A percentile compares a stretch with the other conserved stretches of the same genome.
phyloP scores from a whole-genome alignment of 129 eudicot genomes.

The Centrapalus pauciflorus region DNA sequence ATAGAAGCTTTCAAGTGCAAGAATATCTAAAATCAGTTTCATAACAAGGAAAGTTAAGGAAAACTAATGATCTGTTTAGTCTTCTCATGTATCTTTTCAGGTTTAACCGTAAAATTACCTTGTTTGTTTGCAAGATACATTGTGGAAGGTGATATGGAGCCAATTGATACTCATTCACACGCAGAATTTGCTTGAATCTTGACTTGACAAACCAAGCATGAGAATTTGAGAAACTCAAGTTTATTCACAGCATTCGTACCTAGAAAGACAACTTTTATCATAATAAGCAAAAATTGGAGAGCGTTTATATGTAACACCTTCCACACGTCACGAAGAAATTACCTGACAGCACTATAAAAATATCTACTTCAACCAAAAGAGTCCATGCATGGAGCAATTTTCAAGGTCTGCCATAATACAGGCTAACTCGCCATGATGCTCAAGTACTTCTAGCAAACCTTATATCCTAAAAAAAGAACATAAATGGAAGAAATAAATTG shows the following conservation, averaged over 20 bases:
- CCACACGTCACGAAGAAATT: no score
- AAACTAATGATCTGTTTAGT: not conserved
- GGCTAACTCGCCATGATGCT: no score
- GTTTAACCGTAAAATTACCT: not conserved
- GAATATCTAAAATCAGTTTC: not conserved
- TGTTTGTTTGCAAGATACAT: constrained; percentile 4
- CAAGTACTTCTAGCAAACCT: no score
- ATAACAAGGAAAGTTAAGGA: not conserved
- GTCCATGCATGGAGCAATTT: no score
- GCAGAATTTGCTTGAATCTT: constrained; percentile 9
- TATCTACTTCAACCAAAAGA: no score
- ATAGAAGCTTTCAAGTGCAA: not conserved
- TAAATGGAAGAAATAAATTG: no score
- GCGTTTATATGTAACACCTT: no score
- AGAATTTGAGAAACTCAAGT: not conserved
- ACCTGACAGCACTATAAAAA: no score
- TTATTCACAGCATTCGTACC: not conserved
- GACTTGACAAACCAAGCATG: not conserved
- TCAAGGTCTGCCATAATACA: no score
- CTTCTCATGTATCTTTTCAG: not conserved
- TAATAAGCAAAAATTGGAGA: not conserved
- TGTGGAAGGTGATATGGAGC: not conserved
- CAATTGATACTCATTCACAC: not conserved
- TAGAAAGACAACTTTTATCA: not conserved
- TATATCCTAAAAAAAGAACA: no score